A percentile compares a stretch with the other conserved stretches of the same genome.
Evolutionary conservation across 1,284 basidiomycete species (phyloP).

Genomic region (Cryptococcus neoformans): DNA sequence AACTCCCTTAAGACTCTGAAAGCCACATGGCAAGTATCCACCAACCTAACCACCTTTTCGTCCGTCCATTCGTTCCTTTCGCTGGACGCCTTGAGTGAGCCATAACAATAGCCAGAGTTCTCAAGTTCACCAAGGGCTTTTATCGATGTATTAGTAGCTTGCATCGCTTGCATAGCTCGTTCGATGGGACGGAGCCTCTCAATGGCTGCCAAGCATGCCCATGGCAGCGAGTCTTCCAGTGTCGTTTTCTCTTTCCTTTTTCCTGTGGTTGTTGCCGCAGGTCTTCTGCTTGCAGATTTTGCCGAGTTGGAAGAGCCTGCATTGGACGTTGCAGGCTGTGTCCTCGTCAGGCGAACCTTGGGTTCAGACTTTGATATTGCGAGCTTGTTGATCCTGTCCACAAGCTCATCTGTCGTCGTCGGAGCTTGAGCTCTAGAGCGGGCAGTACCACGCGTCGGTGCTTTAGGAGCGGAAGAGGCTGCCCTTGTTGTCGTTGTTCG

Average conservation of each 20-base stretch:
- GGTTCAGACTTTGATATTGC: slow-evolving; percentile 15
- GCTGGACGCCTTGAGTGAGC: neutral
- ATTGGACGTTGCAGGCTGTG: neutral
- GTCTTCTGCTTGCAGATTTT: neutral
- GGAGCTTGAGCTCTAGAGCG: neutral
- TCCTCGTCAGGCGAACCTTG: slow-evolving; percentile 1
- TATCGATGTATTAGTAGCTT: slow-evolving; percentile 16
- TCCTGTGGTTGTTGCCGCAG: neutral
- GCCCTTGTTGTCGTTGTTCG: neutral
- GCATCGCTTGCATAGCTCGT: slow-evolving; percentile 15
- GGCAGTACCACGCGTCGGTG: neutral
- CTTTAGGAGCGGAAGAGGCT: neutral
- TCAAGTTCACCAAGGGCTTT: slow-evolving; percentile 12
- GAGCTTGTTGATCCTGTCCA: slow-evolving; percentile 27
- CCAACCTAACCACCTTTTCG: slow-evolving; percentile 11
- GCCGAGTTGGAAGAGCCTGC: neutral
- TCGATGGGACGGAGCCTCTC: slow-evolving; percentile 3
- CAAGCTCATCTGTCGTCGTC: slow-evolving; percentile 20
- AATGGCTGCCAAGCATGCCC: slow-evolving; percentile 5
- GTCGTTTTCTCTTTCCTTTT: slow-evolving; percentile 9
- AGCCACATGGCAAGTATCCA: slow-evolving; percentile 8
- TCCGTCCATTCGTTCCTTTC: slow-evolving; percentile 14
- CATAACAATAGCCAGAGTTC: slow-evolving; percentile 19
- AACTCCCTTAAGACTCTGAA: slow-evolving; percentile 23
- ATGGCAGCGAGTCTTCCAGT: slow-evolving; percentile 10